Evolutionary conservation across 805 yeast genomes (phyloP), one percentile per base, ranked within the genome.

Genomic region (Peterozyma toletana): DNA sequence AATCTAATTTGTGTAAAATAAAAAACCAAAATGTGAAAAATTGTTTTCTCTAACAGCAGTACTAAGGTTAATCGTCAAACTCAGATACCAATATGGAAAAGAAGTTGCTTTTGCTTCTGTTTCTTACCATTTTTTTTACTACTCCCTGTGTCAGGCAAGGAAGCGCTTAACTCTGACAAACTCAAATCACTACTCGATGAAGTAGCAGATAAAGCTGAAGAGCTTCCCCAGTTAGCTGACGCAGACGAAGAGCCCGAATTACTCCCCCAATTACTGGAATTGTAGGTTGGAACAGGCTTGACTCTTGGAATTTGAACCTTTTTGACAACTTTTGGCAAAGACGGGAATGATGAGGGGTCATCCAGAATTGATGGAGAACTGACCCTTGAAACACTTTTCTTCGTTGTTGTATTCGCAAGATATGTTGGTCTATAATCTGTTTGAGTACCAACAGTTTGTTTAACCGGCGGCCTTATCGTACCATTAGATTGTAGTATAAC

Each of bases 231-330:
- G 27, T 21, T 21, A 21, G 27, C 27, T 21, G 27, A 21, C 7
- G 27, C 27, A 21, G 27, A 21, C 27, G 13, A 9, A 9, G 18
- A 15, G 5, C 35, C 17, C 1, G 42, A 40, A 14, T 33, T 39
- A 18, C 27, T 16, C 3, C 64, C 63, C 73, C 72, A 68, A 10
- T 51, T 52, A 3, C 64, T 63, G 15, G 52, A 18, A 7, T 55
- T 41, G 27, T 21, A 21, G n/a, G 43, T 48, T 35, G 47, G 47
- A 2, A 70, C 59, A 7, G 80, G 78, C 39, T 77, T 78, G 3
- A 83, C 86, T 35, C 84, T 68, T 2, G 89, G 86, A 43, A 75
- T 68, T 40, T 60, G 54, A 21, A 21, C 27, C 54, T 71, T 74
- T 52, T 69, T 64, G 47, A 60, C 63, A 33, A 54, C 58, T 35